A percentile compares a stretch with the other conserved stretches of the same genome.
Conservation (phyloP, 805 yeast species). For the Dipodascopsis uninucleata region DNA sequence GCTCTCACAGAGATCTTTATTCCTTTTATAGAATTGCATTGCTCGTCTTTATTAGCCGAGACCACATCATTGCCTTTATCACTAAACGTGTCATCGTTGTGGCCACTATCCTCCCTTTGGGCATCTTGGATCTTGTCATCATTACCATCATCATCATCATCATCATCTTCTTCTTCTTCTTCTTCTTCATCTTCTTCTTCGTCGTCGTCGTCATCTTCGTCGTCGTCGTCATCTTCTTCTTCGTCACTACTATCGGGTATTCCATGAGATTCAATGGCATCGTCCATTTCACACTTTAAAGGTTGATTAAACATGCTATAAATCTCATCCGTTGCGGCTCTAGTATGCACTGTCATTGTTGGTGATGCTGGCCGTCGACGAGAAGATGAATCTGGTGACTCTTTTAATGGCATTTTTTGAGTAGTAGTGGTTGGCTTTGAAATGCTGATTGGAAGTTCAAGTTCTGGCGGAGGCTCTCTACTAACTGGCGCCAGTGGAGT, state of each 20-base stretch:
- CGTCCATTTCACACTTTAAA: slow-evolving; percentile 31
- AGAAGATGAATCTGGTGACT: not conserved
- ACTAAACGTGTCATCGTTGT: not conserved
- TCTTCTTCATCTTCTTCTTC: slow-evolving; percentile 20
- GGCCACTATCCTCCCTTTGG: not conserved
- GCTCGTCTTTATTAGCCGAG: not conserved
- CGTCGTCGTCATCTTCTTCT: slow-evolving; percentile 30
- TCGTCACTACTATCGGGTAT: slow-evolving; percentile 21
- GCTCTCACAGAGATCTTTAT: slow-evolving; percentile 2
- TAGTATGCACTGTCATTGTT: slow-evolving; percentile 72
- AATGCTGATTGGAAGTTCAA: too few relatives aligned
- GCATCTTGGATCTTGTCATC: slow-evolving; percentile 2
- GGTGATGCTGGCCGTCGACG: slow-evolving; percentile 53
- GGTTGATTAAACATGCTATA: slow-evolving; percentile 69
- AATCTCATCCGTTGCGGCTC: slow-evolving; percentile 71
- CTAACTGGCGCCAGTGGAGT: not conserved
- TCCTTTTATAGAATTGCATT: not conserved
- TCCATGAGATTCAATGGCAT: slow-evolving; percentile 7
- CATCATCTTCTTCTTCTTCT: slow-evolving; percentile 19
- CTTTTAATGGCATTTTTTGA: too few relatives aligned
- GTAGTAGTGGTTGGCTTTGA: too few relatives aligned
- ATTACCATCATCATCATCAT: slow-evolving; percentile 12
- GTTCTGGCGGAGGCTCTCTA: too few relatives aligned
- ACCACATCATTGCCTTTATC: not conserved
- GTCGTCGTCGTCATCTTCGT: slow-evolving; percentile 27